Evolutionary conservation across 2,329 filamentous ascomycete genomes (phyloP).

Genomic region (Cladophialophora carrionii): DNA sequence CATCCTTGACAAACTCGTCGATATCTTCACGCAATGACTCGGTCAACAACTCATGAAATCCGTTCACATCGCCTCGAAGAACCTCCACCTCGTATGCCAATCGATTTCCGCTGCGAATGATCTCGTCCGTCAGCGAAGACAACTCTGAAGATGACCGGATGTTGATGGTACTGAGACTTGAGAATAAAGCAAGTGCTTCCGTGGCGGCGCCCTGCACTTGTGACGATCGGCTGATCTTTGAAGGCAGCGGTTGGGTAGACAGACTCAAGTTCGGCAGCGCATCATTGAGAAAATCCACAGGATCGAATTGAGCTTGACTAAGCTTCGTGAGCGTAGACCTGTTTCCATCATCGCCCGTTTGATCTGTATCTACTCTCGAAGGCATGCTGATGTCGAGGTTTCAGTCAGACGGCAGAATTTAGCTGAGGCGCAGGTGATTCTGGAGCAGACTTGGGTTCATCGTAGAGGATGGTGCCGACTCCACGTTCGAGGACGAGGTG

Average conservation of each 20-base stretch:
- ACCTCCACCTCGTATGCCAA: slow-evolving; percentile 95
- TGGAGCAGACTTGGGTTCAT: not conserved
- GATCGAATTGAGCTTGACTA: slow-evolving; percentile 66
- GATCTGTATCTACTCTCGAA: slow-evolving; percentile 18
- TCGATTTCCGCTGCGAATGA: slow-evolving; percentile 82
- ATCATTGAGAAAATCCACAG: slow-evolving; percentile 81
- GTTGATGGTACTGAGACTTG: slow-evolving; percentile 86
- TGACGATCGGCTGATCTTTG: slow-evolving; percentile 65
- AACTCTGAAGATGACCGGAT: slow-evolving; percentile 78
- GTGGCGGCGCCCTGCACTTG: slow-evolving; percentile 59
- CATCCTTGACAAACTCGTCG: slow-evolving; percentile 67
- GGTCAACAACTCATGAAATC: slow-evolving; percentile 76
- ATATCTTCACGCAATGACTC: slow-evolving; percentile 74
- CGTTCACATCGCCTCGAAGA: slow-evolving; percentile 80
- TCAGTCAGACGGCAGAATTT: slow-evolving; percentile 39
- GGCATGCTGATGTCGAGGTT: slow-evolving; percentile 11
- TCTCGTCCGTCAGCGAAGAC: slow-evolving; percentile 91
- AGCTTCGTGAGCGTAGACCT: slow-evolving; percentile 22
- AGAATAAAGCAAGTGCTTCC: slow-evolving; percentile 80
- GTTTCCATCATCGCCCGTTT: slow-evolving; percentile 5
- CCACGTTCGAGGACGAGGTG: not conserved
- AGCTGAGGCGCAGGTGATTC: not conserved
- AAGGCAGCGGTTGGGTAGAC: slow-evolving; percentile 48
- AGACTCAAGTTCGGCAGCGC: slow-evolving; percentile 69
- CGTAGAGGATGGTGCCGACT: not conserved